Conservation (phyloP, 2,329 filamentous ascomycete species). For the Aspergillus hiratsukae region DNA sequence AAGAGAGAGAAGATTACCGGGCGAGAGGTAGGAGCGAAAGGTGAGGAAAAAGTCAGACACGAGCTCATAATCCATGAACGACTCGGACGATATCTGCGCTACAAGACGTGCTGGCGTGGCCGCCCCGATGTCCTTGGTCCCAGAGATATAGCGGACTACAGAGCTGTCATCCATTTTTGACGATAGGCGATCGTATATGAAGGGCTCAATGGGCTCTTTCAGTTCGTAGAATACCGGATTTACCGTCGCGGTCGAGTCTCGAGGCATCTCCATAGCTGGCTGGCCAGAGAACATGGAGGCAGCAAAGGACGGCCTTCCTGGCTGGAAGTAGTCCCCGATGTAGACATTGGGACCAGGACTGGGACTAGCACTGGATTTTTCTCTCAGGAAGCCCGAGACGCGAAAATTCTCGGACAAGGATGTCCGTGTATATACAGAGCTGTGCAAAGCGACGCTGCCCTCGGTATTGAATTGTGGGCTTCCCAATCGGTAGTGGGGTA, state of each 20-base stretch:
- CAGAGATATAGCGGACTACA: slow-evolving; percentile 75
- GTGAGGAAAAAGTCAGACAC: slow-evolving; percentile 98
- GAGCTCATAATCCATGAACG: slow-evolving; percentile 92
- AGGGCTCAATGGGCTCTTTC: slow-evolving; percentile 58
- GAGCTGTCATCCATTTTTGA: slow-evolving; percentile 75
- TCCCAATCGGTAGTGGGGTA: slow-evolving; percentile 80
- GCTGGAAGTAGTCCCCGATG: slow-evolving; percentile 20
- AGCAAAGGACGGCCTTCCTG: slow-evolving; percentile 30
- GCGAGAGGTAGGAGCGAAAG: slow-evolving; percentile 79
- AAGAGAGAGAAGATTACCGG: slow-evolving; percentile 72
- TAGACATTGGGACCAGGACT: slow-evolving; percentile 22
- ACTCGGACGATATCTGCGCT: slow-evolving; percentile 92
- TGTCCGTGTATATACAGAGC: slow-evolving; percentile 67
- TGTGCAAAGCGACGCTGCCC: slow-evolving; percentile 72
- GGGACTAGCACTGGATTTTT: slow-evolving; percentile 23
- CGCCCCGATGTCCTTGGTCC: slow-evolving; percentile 71
- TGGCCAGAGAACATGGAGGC: slow-evolving; percentile 35
- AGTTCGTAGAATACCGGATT: slow-evolving; percentile 43
- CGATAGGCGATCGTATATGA: slow-evolving; percentile 76
- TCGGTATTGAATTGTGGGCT: slow-evolving; percentile 72
- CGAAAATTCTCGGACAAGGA: slow-evolving; percentile 66
- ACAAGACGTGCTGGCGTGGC: slow-evolving; percentile 88
- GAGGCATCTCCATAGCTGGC: slow-evolving; percentile 28
- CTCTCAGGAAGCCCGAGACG: slow-evolving; percentile 55
- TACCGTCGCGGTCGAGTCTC: slow-evolving; percentile 30